Evolutionary conservation across 805 yeast species (phyloP).

Genomic region (Saccharomycopsis fibuligera): DNA sequence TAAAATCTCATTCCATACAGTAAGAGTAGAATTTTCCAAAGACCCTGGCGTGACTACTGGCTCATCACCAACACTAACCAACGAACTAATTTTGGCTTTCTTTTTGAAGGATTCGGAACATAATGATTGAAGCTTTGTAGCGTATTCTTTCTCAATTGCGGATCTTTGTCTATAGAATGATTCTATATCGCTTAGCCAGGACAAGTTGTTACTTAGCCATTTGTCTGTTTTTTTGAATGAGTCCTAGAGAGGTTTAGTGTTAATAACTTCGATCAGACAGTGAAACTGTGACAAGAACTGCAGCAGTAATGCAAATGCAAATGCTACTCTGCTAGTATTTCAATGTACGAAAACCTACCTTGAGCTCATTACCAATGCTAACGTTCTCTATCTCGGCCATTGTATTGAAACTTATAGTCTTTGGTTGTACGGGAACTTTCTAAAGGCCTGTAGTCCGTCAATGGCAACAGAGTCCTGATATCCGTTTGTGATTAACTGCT

Average conservation of each 20-base stretch:
- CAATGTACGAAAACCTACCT: slow-evolving; percentile 15
- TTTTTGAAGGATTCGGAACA: slow-evolving; percentile 65
- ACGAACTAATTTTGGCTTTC: slow-evolving; percentile 63
- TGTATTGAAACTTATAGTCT: no score
- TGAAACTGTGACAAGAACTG: no score
- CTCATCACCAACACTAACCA: slow-evolving; percentile 79
- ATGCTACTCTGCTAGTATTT: no score
- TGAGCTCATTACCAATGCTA: slow-evolving; percentile 24
- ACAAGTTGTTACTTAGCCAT: slow-evolving; percentile 71
- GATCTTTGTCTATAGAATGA: slow-evolving; percentile 81
- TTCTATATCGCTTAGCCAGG: slow-evolving; percentile 74
- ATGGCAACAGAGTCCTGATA: no score
- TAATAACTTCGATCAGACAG: no score
- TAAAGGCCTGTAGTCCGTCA: no score
- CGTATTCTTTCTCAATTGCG: slow-evolving; percentile 74
- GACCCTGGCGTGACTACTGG: slow-evolving; percentile 95
- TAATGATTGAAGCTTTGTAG: slow-evolving; percentile 56
- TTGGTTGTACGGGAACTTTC: no score
- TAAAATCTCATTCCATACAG: slow-evolving; percentile 84
- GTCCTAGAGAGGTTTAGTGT: slow-evolving; percentile 9
- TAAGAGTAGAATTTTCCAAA: slow-evolving; percentile 77
- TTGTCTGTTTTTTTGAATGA: slow-evolving; percentile 61
- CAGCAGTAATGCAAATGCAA: no score
- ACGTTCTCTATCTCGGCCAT: no score
- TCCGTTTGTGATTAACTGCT: no score